Conservation (phyloP, 176 grass and related monocot species). For the Rhynchospora pubera region DNA sequence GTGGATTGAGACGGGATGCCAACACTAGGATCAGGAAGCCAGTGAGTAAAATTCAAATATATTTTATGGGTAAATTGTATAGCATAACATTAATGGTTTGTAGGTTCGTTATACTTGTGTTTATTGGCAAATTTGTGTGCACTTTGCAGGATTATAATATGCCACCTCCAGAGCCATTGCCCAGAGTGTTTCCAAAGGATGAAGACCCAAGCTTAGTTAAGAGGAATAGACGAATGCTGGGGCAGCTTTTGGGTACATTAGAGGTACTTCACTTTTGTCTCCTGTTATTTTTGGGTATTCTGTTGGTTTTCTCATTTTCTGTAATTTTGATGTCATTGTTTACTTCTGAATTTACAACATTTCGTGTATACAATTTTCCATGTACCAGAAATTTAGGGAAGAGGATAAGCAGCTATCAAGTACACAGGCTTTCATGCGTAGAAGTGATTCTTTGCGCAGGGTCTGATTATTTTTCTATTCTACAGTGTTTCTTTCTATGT, state of each 20-base stretch:
- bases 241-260: constrained; percentile 86
- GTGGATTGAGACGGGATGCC: constrained; percentile 61
- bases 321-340: neutral
- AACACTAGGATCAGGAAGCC: constrained; percentile 31
- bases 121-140: neutral
- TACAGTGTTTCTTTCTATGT: neutral
- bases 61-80: neutral
- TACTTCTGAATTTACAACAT: constrained; percentile 9
- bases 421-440: constrained; percentile 81
- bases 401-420: constrained; percentile 65
- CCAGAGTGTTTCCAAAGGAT: constrained; percentile 64
- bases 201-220: constrained; percentile 69
- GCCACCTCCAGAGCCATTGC: constrained; percentile 60
- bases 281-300: neutral
- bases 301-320: neutral
- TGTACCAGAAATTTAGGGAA: constrained; percentile 93
- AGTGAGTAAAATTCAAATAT: constrained; percentile 30
- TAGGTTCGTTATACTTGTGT: neutral
- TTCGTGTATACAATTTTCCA: constrained; percentile 7
- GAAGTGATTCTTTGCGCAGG: constrained; percentile 77
- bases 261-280: constrained; percentile 42
- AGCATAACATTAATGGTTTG: neutral
- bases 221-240: constrained; percentile 93
- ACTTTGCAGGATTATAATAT: constrained; percentile 58
- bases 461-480: constrained; percentile 27